A percentile compares a stretch with the other conserved stretches of the same genome.
Evolutionary conservation across 106 monocot genomes (phyloP).

Genomic region (Dioscorea zingiberensis): DNA sequence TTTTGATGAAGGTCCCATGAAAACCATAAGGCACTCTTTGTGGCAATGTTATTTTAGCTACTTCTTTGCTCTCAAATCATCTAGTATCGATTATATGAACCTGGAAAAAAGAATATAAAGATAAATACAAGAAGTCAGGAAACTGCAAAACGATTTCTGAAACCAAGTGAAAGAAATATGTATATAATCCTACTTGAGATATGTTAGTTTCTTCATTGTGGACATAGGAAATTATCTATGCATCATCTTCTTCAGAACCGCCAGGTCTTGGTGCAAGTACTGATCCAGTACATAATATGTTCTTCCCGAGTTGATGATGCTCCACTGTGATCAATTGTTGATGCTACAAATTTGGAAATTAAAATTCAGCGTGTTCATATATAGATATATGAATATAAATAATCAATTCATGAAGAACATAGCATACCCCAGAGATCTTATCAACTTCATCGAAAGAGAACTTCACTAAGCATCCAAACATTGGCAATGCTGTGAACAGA

Average conservation of each 20-base stretch:
- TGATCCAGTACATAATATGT: slow-evolving; percentile 40
- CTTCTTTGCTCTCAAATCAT: slow-evolving; percentile 19
- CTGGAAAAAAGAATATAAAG: slow-evolving; percentile 12
- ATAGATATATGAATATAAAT: too few species aligned
- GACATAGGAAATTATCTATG: slow-evolving; percentile 48
- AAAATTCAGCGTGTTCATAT: background rate
- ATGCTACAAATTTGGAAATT: background rate
- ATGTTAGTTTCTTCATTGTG: slow-evolving; percentile 34
- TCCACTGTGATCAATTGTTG: slow-evolving; percentile 18
- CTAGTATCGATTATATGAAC: slow-evolving; percentile 40
- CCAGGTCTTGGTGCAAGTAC: slow-evolving; percentile 27
- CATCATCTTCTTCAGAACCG: slow-evolving; percentile 39
- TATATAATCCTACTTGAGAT: slow-evolving; percentile 32
- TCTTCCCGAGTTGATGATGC: slow-evolving; percentile 20
- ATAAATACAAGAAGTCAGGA: background rate
- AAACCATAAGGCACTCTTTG: slow-evolving; percentile 51
- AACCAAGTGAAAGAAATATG: too few species aligned
- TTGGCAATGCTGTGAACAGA: slow-evolving; percentile 20
- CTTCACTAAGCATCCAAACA: slow-evolving; percentile 37
- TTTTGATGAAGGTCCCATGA: slow-evolving; percentile 30
- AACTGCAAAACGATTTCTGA: too few species aligned
- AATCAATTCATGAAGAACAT: background rate
- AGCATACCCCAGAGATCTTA: slow-evolving; percentile 14
- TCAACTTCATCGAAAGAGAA: slow-evolving; percentile 19
- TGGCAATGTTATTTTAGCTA: slow-evolving; percentile 40